Evolutionary conservation across 305 asterid species (phyloP), one percentile per base, ranked within the genome.

Genomic region (Fraxinus albicans): DNA sequence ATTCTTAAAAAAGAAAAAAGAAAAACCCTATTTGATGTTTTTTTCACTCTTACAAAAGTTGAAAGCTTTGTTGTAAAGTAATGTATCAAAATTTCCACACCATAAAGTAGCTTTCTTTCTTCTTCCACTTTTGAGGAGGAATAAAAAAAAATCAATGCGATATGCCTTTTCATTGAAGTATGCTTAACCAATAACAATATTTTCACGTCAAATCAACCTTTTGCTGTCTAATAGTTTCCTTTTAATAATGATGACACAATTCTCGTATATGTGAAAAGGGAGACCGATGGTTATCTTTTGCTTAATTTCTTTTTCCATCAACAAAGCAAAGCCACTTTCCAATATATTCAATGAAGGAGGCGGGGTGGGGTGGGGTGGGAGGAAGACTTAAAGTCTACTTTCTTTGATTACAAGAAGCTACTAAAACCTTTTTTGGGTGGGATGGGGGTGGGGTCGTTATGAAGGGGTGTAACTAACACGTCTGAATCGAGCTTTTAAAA

Each of bases 21-120:
- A 33, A 33, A 33, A 33, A 33, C 6, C 38, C 38, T 31, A 60
- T 83, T 83, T 31, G 80, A 31, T 58, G 69, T 80, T 6, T 60
- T 19, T 88, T 80, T 33, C 0, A 42, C 72, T 77, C 55, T 77
- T 47, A 25, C 58, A 47, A 85, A 91, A 87, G 92, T 88, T 82
- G 90, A 84, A 89, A 88, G 90, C 91, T 88, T 90, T 55, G 81
- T 88, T 87, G 89, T 86, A 89, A 92, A 89, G 91, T 86, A 79
- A 65, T 21, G 3, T 15, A 76, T 44, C 86, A 79, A 81, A 77
- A 79, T 78, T 79, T 78, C 83, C 86, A 89, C 85, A 78, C 74
- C 80, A 76, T 25, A 25, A 91, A 88, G 90, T 84, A 70, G 77
- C 84, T 84, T 76, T 19, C 19, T 8, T 76, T 8, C 40, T 42